Percentiles rank a stretch among this genome's conserved stretches.
phyloP scores from a whole-genome alignment of 148 eudicot genomes.

The Pharnaceum exiguum region DNA sequence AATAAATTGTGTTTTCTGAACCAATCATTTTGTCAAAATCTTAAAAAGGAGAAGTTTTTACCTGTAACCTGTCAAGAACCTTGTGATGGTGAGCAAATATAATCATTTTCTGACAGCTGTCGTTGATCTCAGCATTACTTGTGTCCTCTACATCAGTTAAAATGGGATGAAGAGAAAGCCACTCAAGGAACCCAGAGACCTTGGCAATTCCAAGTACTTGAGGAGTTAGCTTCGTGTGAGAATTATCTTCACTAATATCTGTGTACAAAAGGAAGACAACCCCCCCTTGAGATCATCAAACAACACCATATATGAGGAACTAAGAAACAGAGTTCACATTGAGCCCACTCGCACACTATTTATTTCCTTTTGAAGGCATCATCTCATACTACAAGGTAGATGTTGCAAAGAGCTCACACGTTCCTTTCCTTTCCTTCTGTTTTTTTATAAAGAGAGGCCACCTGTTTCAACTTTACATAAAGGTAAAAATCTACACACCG shows the following conservation, averaged over 20 bases:
- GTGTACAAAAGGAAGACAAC: constrained; percentile 19
- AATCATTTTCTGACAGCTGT: constrained; percentile 84
- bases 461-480: too few relatives aligned
- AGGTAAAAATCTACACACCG: too few relatives aligned
- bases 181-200: constrained; percentile 70
- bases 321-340: not conserved
- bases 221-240: constrained; percentile 45
- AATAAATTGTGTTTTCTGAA: too few relatives aligned
- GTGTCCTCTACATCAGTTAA: constrained; percentile 43
- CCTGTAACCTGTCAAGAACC: constrained; percentile 90
- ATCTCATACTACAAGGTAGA: not conserved
- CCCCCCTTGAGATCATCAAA: not conserved
- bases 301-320: constrained; percentile 1
- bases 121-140: constrained; percentile 30
- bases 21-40: not conserved
- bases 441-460: too few relatives aligned
- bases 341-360: not conserved
- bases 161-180: constrained; percentile 92
- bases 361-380: not conserved
- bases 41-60: constrained; percentile 22
- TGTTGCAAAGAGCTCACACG: too few relatives aligned
- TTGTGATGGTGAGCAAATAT: constrained; percentile 92
- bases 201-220: constrained; percentile 88
- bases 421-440: too few relatives aligned
- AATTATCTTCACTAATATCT: constrained; percentile 33